These are phyloP conservation scores for Tylopilus intermedius DNA, from an alignment of 768 basidiomycete genomes.

Conservation along the genomic window DNA sequence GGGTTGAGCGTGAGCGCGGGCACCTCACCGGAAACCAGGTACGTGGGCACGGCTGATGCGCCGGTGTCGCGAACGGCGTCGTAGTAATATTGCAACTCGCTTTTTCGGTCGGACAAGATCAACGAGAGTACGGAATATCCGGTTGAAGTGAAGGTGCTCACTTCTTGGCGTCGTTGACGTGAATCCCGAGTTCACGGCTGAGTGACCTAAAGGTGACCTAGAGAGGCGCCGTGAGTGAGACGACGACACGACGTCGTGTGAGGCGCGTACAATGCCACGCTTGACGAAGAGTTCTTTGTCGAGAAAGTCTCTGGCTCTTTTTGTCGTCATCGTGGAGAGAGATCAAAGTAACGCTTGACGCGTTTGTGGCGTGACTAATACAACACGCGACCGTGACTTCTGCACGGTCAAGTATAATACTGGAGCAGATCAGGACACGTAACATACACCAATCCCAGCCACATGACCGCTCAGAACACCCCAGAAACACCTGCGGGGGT, in stretches of 20 bases:
- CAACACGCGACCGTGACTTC: too few species aligned
- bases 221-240: not conserved
- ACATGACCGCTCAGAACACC: not conserved
- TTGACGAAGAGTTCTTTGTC: constrained; percentile 44
- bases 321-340: constrained; percentile 25
- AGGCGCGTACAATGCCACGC: constrained; percentile 36
- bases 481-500: not conserved
- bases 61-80: constrained; percentile 36
- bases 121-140: not conserved
- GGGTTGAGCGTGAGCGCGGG: constrained; percentile 15
- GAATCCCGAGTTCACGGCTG: constrained; percentile 63
- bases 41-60: constrained; percentile 50
- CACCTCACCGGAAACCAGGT: constrained; percentile 59
- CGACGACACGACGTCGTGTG: not conserved
- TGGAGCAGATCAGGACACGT: not conserved
- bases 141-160: constrained; percentile 22
- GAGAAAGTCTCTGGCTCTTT: constrained; percentile 36
- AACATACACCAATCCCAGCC: not conserved
- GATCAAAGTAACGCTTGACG: not conserved
- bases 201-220: constrained; percentile 79
- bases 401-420: not conserved
- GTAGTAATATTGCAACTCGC: constrained; percentile 61
- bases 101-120: constrained; percentile 22
- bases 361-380: too few species aligned
- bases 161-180: constrained; percentile 80